Conservation (phyloP, 179 eudicot genomes). For the Spergularia azorica region DNA sequence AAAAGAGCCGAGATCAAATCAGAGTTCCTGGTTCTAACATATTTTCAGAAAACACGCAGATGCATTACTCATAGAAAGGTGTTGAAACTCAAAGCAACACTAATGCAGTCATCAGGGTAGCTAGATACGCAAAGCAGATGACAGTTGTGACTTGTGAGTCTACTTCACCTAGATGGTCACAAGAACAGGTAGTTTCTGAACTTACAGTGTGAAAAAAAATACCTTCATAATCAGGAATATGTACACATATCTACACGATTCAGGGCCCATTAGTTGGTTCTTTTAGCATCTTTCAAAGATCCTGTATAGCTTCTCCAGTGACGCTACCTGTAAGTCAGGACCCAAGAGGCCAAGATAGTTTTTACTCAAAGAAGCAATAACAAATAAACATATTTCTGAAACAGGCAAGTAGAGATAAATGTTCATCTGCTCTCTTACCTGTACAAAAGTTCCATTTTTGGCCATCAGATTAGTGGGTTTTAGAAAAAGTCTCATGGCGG, state of each 20-base stretch:
- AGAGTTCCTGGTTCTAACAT: not conserved
- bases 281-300: conserved; percentile 81
- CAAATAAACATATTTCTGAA: not conserved
- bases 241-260: not conserved
- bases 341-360: not conserved
- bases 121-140: not conserved
- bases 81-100: not conserved
- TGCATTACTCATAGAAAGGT: not conserved
- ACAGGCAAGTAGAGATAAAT: not conserved
- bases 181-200: conserved; percentile 14
- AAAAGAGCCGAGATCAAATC: not conserved
- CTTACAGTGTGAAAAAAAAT: not conserved
- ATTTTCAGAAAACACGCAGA: not conserved
- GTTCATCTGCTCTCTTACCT: conserved; percentile 45
- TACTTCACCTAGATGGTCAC: not conserved
- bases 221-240: conserved; percentile 3
- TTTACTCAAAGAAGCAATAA: not conserved
- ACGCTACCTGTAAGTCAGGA: conserved; percentile 53
- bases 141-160: not conserved
- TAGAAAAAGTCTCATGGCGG: conserved; percentile 85
- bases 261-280: not conserved
- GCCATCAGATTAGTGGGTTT: conserved; percentile 87
- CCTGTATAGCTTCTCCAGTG: conserved; percentile 86
- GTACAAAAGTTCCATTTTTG: conserved; percentile 78
- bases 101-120: not conserved